Evolutionary conservation across 2,329 filamentous ascomycete species (phyloP).

Genomic region (Ophiocordyceps robertsii): DNA sequence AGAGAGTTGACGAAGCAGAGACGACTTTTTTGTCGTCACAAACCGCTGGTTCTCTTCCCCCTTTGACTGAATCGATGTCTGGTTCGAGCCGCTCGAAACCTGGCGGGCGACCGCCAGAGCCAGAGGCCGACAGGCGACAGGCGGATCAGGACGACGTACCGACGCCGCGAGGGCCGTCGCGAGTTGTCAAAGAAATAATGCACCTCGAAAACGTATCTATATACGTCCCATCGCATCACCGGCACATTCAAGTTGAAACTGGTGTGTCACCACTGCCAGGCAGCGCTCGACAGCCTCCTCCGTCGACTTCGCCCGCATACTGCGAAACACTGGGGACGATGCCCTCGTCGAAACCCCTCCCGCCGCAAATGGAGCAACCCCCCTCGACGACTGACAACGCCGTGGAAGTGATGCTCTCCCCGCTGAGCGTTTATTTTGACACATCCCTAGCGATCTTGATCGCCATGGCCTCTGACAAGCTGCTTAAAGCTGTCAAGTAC

Average conservation of each 20-base stretch:
- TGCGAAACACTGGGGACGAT: slow-evolving; percentile 42
- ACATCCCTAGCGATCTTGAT: slow-evolving; percentile 42
- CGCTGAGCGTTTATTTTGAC: slow-evolving; percentile 39
- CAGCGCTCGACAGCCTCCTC: slow-evolving; percentile 4
- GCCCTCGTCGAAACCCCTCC: neutral
- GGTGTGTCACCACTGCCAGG: slow-evolving; percentile 12
- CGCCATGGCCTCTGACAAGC: slow-evolving; percentile 33
- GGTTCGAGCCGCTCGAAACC: too few relatives aligned
- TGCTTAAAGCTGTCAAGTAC: slow-evolving; percentile 30
- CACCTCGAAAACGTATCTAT: slow-evolving; percentile 36
- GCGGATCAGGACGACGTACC: slow-evolving; percentile 23
- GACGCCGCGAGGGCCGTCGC: slow-evolving; percentile 38
- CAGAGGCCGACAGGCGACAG: neutral
- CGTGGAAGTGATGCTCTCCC: slow-evolving; percentile 38
- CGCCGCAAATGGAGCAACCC: too few relatives aligned
- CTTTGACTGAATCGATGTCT: too few relatives aligned
- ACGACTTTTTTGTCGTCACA: neutral
- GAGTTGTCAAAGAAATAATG: slow-evolving; percentile 42
- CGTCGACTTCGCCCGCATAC: slow-evolving; percentile 25
- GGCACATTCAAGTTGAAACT: slow-evolving; percentile 24
- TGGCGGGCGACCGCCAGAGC: neutral
- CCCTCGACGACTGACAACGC: slow-evolving; percentile 6
- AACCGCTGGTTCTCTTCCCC: neutral
- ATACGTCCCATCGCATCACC: slow-evolving; percentile 37
- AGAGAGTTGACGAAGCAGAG: neutral